These are phyloP conservation scores for Fusarium secorum DNA, from an alignment of 2,329 filamentous ascomycete species.

Conservation along the genomic window DNA sequence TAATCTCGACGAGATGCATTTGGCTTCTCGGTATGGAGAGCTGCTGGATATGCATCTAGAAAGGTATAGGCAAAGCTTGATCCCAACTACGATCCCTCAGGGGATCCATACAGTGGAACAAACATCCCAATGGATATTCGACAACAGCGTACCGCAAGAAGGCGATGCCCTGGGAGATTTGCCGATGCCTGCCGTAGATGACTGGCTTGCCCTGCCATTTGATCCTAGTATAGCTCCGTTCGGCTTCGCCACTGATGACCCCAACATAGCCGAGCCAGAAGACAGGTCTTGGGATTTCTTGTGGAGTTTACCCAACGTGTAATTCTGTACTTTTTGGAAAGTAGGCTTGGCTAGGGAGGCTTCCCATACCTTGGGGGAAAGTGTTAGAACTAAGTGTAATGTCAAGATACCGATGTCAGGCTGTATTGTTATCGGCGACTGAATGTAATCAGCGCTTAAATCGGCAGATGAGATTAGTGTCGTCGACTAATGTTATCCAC, in stretches of 20 bases:
- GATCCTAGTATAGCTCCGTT: not conserved
- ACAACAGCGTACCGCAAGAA: not conserved
- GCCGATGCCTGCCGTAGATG: not conserved
- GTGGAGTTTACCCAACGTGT: not conserved
- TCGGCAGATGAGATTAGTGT: accelerated
- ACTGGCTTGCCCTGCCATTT: not conserved
- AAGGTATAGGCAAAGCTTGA: constrained; percentile 14
- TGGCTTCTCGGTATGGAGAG: constrained; percentile 24
- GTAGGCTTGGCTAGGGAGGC: no score
- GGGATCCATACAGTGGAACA: not conserved
- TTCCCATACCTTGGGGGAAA: no score
- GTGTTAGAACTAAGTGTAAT: no score
- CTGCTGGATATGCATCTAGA: constrained; percentile 16
- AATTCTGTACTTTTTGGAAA: not conserved
- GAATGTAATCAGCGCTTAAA: not conserved
- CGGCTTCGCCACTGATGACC: not conserved
- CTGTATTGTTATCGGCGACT: not conserved
- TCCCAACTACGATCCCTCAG: constrained; percentile 5
- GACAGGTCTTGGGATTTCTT: not conserved
- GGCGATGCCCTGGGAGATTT: accelerated
- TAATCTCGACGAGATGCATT: constrained; percentile 27
- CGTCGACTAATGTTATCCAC: not conserved
- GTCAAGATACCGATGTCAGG: no score
- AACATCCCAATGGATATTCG: not conserved
- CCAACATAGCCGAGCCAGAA: not conserved